Evolutionary conservation across 2,329 filamentous ascomycete genomes (phyloP), one percentile per base, ranked within the genome.

Genomic region (Curvularia hawaiiensis): DNA sequence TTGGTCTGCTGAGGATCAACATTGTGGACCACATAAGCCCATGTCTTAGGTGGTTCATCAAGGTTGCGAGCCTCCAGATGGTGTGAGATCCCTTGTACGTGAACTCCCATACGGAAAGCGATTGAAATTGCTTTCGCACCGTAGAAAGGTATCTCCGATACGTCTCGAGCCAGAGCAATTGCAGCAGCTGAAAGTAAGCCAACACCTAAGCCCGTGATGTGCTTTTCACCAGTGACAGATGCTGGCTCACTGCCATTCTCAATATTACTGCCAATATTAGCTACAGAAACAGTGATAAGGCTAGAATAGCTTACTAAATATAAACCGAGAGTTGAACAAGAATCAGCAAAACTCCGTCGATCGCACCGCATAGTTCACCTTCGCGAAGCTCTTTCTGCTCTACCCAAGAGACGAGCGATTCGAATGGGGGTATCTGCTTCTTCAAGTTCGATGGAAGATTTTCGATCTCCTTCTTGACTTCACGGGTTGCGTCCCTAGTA

Each of bases 21-120:
- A 40, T 74, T 72, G 3, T 72, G 69, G 1, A 82, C 58, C 0
- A 81, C 77, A 47, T 77, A 79, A 0, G 80, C 79, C 79, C 79
- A 82, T 22, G 65, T 74, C 24, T 78, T 75, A 0, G 61, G 59
- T 1, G 58, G 35, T 16, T 52, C 56, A 3, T 59, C 50, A 6
- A 53, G 50, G 20, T 75, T 71, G 2, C 70, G 74, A 16, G 77
- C 54, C 56, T 83, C 70, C 4, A 84, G 60, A 24, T 78, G 75
- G 35, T 76, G 64, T 0, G 81, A 82, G 0, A 82, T 68, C 2
- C 71, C 67, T n/a, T 76, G 60, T 0, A 83, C 80, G 4, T 75
- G 64, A 2, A 82, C 64, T 1, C 81, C 81, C 3, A 84, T 68
- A 1, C 81, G 74, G 56, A 84, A 83, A 1, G 82, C 79, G 1